Percentiles rank a stretch among this genome's conserved stretches.
Conservation (phyloP, 129 eudicot species). For the Mikania micrantha region DNA sequence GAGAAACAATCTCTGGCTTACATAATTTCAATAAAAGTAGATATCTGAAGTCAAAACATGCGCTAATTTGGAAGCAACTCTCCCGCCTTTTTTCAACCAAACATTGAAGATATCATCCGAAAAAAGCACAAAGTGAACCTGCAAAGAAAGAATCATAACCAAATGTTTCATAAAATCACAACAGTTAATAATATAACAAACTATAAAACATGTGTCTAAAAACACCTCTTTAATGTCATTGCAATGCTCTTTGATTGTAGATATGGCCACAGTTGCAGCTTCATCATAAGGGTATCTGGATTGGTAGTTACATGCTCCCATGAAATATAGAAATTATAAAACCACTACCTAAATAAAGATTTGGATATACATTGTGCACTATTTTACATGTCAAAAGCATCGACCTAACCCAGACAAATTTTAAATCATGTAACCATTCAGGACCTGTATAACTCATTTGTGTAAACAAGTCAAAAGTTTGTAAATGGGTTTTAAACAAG, state of each 20-base stretch:
- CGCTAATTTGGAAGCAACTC: slow-evolving; percentile 34
- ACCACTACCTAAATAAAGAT: background rate
- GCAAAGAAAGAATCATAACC: slow-evolving; percentile 17
- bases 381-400: background rate
- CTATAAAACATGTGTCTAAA: background rate
- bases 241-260: slow-evolving; percentile 66
- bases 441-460: background rate
- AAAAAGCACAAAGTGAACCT: slow-evolving; percentile 85
- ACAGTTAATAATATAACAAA: background rate
- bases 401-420: background rate
- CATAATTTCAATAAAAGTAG: background rate
- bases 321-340: background rate
- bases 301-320: background rate
- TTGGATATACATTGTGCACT: background rate
- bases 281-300: slow-evolving; percentile 90
- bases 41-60: background rate
- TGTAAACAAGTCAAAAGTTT: background rate
- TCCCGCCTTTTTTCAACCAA: slow-evolving; percentile 66
- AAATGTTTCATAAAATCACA: background rate
- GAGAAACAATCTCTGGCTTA: background rate
- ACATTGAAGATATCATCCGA: slow-evolving; percentile 55
- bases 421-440: background rate
- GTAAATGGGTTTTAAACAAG: background rate
- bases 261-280: slow-evolving; percentile 88
- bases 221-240: slow-evolving; percentile 69